Evolutionary conservation across 441 rosid species (phyloP).

Genomic region (Adansonia grandidieri): DNA sequence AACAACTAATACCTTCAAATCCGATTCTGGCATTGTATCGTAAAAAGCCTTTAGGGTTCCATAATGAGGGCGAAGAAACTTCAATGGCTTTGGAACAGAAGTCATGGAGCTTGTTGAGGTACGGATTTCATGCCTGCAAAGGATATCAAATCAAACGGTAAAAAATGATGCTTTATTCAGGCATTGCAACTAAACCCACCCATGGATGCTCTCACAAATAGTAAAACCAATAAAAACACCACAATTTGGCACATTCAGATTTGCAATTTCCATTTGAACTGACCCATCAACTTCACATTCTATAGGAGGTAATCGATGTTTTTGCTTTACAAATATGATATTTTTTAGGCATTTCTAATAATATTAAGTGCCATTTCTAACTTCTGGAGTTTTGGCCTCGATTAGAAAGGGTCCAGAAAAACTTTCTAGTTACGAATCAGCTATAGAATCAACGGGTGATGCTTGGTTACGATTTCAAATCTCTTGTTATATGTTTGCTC

Average conservation of each 20-base stretch:
- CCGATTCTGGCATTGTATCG: slow-evolving; percentile 65
- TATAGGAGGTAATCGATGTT: too few relatives aligned
- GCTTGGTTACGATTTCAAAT: too few relatives aligned
- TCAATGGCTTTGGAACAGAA: slow-evolving; percentile 95
- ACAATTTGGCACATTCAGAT: neutral
- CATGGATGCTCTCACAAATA: neutral
- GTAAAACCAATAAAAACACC: neutral
- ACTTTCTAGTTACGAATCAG: too few relatives aligned
- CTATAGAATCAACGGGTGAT: too few relatives aligned
- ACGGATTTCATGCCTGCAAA: slow-evolving; percentile 81
- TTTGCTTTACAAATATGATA: too few relatives aligned
- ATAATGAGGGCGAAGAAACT: slow-evolving; percentile 97
- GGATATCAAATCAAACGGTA: neutral
- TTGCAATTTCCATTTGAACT: neutral
- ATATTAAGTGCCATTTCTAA: too few relatives aligned
- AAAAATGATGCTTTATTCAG: neutral
- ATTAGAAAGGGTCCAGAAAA: too few relatives aligned
- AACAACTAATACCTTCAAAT: slow-evolving; percentile 61
- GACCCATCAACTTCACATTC: neutral
- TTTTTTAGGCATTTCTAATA: too few relatives aligned
- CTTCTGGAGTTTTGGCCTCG: too few relatives aligned
- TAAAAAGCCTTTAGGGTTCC: slow-evolving; percentile 78
- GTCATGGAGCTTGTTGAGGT: slow-evolving; percentile 98
- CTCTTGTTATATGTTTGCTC: too few relatives aligned
- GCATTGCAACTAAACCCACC: neutral